Evolutionary conservation across 2,329 filamentous ascomycete species (phyloP).

Genomic region (Monosporascus sp.): DNA sequence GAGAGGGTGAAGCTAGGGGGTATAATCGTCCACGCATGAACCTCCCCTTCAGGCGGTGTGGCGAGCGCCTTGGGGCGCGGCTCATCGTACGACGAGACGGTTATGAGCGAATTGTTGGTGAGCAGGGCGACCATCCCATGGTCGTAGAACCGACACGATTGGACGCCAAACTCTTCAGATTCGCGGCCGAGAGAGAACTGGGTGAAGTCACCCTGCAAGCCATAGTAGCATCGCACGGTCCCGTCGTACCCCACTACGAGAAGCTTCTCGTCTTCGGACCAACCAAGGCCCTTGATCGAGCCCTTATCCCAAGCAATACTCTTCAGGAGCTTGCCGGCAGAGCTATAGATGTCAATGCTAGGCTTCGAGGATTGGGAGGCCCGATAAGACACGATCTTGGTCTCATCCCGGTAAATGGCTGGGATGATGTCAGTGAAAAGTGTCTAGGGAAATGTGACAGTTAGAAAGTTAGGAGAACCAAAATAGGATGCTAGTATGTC

Average conservation of each 20-base stretch:
- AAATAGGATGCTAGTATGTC: neutral
- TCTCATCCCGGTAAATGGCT: constrained; percentile 87
- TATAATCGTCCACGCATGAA: constrained; percentile 86
- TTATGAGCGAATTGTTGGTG: constrained; percentile 78
- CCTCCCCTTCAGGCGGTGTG: constrained; percentile 66
- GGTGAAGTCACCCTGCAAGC: constrained; percentile 90
- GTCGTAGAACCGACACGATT: constrained; percentile 87
- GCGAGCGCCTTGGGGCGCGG: constrained; percentile 82
- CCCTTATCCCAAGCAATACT: constrained; percentile 90
- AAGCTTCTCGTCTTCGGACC: constrained; percentile 93
- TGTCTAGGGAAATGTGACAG: neutral
- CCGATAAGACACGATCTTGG: constrained; percentile 74
- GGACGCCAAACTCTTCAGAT: constrained; percentile 81
- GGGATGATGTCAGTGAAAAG: constrained; percentile 23
- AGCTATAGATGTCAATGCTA: constrained; percentile 91
- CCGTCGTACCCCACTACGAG: constrained; percentile 86
- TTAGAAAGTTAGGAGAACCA: neutral
- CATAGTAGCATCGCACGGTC: constrained; percentile 82
- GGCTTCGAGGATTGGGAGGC: constrained; percentile 68
- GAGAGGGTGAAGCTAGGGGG: constrained; percentile 85
- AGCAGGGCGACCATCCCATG: constrained; percentile 90
- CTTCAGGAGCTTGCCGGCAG: constrained; percentile 80
- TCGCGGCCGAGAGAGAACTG: constrained; percentile 90
- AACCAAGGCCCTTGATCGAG: constrained; percentile 80
- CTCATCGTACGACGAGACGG: constrained; percentile 86